Conservation (phyloP, 2,329 filamentous ascomycete species). For the Trichoderma endophyticum region DNA sequence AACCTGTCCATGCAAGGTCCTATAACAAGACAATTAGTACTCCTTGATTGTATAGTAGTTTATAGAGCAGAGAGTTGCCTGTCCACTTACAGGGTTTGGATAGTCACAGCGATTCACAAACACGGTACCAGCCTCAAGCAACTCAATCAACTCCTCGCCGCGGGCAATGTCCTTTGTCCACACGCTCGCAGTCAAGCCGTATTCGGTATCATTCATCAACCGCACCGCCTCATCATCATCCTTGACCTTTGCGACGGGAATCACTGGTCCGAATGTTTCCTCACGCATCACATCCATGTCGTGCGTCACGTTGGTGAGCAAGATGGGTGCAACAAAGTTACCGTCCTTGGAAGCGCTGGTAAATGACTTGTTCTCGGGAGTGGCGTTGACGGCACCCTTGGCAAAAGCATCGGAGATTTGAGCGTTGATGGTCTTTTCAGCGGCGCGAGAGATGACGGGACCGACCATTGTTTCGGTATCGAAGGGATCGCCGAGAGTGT, state of each 20-base stretch:
- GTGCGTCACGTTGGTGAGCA: neutral
- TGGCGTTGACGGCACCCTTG: neutral
- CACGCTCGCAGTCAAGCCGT: neutral
- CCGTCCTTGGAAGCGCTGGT: neutral
- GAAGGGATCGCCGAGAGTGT: neutral
- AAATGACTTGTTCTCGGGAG: neutral
- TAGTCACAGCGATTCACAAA: neutral
- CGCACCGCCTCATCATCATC: neutral
- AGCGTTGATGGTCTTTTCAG: neutral
- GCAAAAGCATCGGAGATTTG: neutral
- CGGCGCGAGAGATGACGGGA: neutral
- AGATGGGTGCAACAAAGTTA: neutral
- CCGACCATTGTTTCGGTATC: neutral
- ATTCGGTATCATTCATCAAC: neutral
- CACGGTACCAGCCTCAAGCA: neutral
- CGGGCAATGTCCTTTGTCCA: neutral
- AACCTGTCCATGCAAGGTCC: neutral
- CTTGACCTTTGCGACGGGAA: neutral
- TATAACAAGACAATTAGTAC: neutral
- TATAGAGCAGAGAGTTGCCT: neutral
- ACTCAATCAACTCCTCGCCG: neutral
- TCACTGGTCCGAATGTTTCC: neutral
- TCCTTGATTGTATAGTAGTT: too few species aligned
- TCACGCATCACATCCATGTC: neutral
- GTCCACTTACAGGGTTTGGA: neutral